Conservation (phyloP, 345 rosid species). For the Excoecaria cochinchinensis region DNA sequence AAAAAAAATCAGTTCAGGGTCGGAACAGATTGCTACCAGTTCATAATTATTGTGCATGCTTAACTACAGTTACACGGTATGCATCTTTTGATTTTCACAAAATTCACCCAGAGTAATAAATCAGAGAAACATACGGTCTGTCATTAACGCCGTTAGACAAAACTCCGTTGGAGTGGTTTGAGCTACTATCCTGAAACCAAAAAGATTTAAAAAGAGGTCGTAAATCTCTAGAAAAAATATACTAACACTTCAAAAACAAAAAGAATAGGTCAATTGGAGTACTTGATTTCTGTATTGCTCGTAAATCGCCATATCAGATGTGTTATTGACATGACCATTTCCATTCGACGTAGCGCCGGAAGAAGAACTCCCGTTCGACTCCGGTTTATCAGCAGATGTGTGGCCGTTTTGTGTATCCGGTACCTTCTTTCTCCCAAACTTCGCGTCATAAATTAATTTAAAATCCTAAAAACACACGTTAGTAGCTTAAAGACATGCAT, state of each 20-base stretch:
- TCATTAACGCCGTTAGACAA: constrained; percentile 41
- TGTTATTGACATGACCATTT: constrained; percentile 44
- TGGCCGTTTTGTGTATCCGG: constrained; percentile 41
- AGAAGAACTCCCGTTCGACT: constrained; percentile 35
- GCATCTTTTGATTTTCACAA: background rate
- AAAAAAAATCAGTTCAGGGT: background rate
- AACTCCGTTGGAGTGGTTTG: constrained; percentile 38
- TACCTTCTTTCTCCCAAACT: constrained; percentile 89
- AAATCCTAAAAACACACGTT: constrained; percentile 55
- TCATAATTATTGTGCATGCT: background rate
- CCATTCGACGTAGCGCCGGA: constrained; percentile 27
- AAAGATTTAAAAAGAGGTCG: background rate
- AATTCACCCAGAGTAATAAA: background rate
- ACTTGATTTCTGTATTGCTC: constrained; percentile 71
- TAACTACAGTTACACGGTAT: background rate
- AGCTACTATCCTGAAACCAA: constrained; percentile 43
- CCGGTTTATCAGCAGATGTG: constrained; percentile 34
- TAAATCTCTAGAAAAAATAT: background rate
- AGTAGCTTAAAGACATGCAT: constrained; percentile 42
- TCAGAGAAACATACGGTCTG: constrained; percentile 55
- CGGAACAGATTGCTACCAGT: background rate
- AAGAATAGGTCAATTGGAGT: background rate
- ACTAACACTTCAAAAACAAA: background rate
- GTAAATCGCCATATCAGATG: constrained; percentile 65
- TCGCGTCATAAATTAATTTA: constrained; percentile 68